Evolutionary conservation across 2,329 filamentous ascomycete species (phyloP), one percentile per base, ranked within the genome.

Genomic region (Talaromyces sp.): DNA sequence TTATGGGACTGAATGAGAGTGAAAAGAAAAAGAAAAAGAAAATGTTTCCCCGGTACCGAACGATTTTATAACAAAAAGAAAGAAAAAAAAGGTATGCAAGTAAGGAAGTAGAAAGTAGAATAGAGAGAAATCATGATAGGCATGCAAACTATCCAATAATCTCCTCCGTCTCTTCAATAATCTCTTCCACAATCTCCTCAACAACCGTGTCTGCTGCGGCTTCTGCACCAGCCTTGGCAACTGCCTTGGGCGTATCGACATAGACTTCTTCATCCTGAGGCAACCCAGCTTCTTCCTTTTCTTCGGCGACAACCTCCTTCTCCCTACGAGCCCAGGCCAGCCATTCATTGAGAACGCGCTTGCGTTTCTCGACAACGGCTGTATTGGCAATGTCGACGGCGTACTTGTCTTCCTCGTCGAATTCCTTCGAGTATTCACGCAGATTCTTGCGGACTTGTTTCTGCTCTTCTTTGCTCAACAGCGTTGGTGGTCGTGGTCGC

Each of bases 381-480:
- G 92, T 85, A 78, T 97, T 94, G 67, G 93, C 94, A 57, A 91
- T 93, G 62, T 92, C 93, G 70, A 92, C 92, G 71, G 93, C 91
- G 72, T 95, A 91, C 63, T 88, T 85, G 76, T 99, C 95, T 73
- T 96, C 89, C 77, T 96, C 91, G 67, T 99, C 94, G 74, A 99
- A 99, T 64, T 89, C 81, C 72, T 90, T 89, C 74, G 87, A 91
- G 84, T 97, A 99, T 77, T 97, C 94, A 66, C 93, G 89, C 57
- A 99, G 86, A 78, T 97, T 99, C 85, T 96, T 97, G 80, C 95
- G 93, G 69, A 97, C 90, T 69, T 89, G 84, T 82, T 97, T 96
- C 80, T 97, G 94, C 81, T 99, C 93, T 63, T 97, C 93, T 79
- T 96, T 96, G 75, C 84, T 87, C 59, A 99, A 88, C 62, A 99